These are phyloP conservation scores for Neophaeococcomyces mojaviensis DNA, from an alignment of 2,329 filamentous ascomycete species.

Conservation along the genomic window DNA sequence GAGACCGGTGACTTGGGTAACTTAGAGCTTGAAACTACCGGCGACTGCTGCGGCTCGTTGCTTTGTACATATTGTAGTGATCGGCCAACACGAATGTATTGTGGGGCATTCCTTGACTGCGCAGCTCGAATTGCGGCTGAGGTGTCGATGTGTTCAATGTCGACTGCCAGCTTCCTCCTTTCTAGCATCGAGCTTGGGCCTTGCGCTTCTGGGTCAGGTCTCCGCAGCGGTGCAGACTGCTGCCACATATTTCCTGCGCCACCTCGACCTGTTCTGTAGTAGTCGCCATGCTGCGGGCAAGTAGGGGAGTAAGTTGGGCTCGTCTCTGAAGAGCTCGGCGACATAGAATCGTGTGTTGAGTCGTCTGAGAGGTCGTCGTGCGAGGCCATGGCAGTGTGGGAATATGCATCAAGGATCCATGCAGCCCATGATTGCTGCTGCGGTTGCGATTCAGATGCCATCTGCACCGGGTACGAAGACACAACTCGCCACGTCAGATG, in stretches of 20 bases:
- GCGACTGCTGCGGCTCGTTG: constrained; percentile 18
- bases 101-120: constrained; percentile 13
- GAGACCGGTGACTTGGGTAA: constrained; percentile 18
- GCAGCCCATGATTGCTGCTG: constrained; percentile 21
- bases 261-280: constrained; percentile 51
- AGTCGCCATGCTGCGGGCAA: constrained; percentile 27
- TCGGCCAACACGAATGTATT: constrained; percentile 15
- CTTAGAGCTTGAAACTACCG: constrained; percentile 23
- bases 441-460: background rate
- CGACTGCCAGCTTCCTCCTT: constrained; percentile 17
- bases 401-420: constrained; percentile 23
- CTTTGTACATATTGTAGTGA: constrained; percentile 11
- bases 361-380: constrained; percentile 14
- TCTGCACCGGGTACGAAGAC: background rate
- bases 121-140: constrained; percentile 7
- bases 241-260: constrained; percentile 58
- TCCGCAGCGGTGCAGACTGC: constrained; percentile 31
- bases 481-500: background rate
- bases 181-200: constrained; percentile 22
- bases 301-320: constrained; percentile 15
- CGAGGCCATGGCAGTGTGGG: constrained; percentile 14
- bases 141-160: constrained; percentile 19
- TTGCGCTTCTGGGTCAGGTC: constrained; percentile 40
- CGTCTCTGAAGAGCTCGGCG: constrained; percentile 2
- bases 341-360: constrained; percentile 8